Percentiles rank a stretch among this genome's conserved stretches.
Evolutionary conservation across 2,329 filamentous ascomycete genomes (phyloP).

Genomic region (Fusarium armeniacum): DNA sequence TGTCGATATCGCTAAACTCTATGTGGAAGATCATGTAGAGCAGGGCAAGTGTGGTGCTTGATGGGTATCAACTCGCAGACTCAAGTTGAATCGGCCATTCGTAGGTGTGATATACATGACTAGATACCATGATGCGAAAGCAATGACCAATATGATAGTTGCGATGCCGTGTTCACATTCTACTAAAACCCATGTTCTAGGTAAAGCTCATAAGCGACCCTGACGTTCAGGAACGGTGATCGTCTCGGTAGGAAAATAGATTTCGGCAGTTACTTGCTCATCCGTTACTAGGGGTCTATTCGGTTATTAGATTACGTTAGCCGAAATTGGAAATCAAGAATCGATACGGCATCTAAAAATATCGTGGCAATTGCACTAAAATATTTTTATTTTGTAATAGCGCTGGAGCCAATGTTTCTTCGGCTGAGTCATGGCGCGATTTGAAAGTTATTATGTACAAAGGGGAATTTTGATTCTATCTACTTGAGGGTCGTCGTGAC

Average conservation of each 20-base stretch:
- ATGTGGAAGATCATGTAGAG: no score
- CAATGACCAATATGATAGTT: no score
- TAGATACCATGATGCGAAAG: no score
- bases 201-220: no score
- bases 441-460: neutral
- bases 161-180: no score
- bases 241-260: neutral
- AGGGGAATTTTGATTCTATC: neutral
- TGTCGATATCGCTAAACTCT: no score
- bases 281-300: neutral
- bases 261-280: neutral
- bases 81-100: no score
- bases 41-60: no score
- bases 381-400: neutral
- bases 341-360: neutral
- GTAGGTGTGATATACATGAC: no score
- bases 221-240: no score
- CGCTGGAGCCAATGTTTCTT: neutral
- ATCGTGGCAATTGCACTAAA: neutral
- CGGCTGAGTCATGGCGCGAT: neutral
- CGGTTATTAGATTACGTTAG: neutral
- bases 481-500: neutral
- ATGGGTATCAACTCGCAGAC: no score
- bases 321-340: neutral
- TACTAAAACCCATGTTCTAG: no score